Percentiles rank a stretch among this genome's conserved stretches.
phyloP scores from a whole-genome alignment of 345 rosid species.

The Eucalyptus decipiens region DNA sequence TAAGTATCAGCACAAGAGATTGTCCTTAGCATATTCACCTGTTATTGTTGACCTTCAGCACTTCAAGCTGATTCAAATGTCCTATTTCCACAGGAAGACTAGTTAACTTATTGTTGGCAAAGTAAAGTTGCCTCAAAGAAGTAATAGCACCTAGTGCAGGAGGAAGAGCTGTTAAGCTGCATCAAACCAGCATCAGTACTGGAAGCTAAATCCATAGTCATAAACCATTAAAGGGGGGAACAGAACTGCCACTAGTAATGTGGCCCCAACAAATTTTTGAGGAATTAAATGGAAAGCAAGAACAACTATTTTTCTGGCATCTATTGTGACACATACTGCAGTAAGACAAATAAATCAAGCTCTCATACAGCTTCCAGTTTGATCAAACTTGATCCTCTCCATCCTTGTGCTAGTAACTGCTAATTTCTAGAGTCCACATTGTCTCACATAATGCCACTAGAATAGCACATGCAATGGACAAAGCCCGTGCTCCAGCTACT shows the following conservation, averaged over 20 bases:
- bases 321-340: neutral
- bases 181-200: neutral
- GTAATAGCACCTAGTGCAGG: conserved; percentile 38
- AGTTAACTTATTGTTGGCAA: conserved; percentile 57
- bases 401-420: neutral
- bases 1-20: neutral
- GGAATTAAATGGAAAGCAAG: neutral
- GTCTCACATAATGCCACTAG: neutral
- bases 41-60: conserved; percentile 67
- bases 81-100: conserved; percentile 64
- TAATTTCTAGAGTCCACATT: neutral
- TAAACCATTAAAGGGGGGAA: neutral
- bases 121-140: conserved; percentile 58
- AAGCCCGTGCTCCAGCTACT: neutral
- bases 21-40: conserved; percentile 23
- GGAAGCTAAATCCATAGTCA: neutral
- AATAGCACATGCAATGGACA: neutral
- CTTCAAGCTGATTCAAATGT: conserved; percentile 56
- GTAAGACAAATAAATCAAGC: neutral
- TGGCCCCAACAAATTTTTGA: neutral
- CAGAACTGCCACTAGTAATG: neutral
- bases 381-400: neutral
- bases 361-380: neutral
- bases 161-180: conserved; percentile 71
- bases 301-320: neutral